A percentile compares a stretch with the other conserved stretches of the same genome.
Evolutionary conservation across 768 basidiomycete species (phyloP).

Genomic region (Agaricus blazei): DNA sequence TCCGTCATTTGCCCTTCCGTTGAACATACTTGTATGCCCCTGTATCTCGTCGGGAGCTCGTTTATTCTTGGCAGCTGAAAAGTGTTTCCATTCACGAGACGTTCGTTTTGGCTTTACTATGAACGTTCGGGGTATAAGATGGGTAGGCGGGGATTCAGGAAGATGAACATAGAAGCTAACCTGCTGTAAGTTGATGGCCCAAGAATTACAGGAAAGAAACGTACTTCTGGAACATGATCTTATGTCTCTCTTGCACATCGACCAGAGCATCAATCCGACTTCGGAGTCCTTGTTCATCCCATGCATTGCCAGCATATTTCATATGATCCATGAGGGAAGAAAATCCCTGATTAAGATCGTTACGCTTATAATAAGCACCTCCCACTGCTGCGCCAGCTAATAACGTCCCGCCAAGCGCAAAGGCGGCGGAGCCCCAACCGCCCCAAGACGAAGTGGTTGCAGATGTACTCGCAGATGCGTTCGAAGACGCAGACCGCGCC

Average conservation of each 20-base stretch:
- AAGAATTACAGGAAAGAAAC: conserved; percentile 20
- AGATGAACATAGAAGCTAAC: conserved; percentile 76
- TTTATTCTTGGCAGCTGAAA: conserved; percentile 60
- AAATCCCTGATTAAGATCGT: conserved; percentile 67
- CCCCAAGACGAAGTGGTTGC: conserved; percentile 33
- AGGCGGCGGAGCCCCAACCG: conserved; percentile 61
- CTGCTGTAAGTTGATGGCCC: background rate
- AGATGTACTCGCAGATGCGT: conserved; percentile 16
- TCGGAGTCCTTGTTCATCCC: conserved; percentile 67
- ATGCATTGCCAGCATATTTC: conserved; percentile 82
- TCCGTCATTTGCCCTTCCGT: conserved; percentile 75
- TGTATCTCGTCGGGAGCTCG: conserved; percentile 71
- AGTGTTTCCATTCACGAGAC: conserved; percentile 46
- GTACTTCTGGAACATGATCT: conserved; percentile 71
- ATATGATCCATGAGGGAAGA: conserved; percentile 83
- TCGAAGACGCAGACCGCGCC: conserved; percentile 19
- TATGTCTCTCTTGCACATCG: conserved; percentile 51
- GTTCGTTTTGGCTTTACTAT: conserved; percentile 62
- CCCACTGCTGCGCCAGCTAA: conserved; percentile 82
- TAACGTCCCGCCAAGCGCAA: conserved; percentile 67
- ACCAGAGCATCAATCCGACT: conserved; percentile 59
- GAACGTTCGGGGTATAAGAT: conserved; percentile 65
- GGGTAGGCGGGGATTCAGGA: conserved; percentile 59
- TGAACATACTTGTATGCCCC: conserved; percentile 90
- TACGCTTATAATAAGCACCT: conserved; percentile 76